Percentiles rank a stretch among this genome's conserved stretches.
Conservation (phyloP, 192 early-diverging fungal genomes). For the Chytriomyces confervae region DNA sequence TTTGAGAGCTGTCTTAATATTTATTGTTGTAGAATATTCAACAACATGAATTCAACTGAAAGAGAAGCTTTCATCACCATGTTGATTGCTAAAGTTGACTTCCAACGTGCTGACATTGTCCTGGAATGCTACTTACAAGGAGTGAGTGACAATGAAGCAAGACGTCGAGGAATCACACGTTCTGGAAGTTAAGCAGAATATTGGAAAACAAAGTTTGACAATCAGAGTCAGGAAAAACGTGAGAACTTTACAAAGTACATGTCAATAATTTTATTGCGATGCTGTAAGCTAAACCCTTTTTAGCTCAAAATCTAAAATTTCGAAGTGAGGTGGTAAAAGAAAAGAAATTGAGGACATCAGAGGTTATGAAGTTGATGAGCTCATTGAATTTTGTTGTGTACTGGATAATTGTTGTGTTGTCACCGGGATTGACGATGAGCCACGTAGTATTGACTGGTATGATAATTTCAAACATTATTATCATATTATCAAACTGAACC, state of each 20-base stretch:
- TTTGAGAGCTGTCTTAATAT: neutral
- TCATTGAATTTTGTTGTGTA: neutral
- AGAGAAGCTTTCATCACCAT: neutral
- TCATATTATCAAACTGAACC: too few relatives aligned
- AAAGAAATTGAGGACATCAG: neutral
- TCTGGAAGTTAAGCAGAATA: neutral
- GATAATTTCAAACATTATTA: neutral
- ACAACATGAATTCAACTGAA: too few relatives aligned
- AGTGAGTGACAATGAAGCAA: neutral
- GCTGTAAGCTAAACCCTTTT: neutral
- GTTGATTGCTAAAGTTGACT: neutral
- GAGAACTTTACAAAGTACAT: slow-evolving; percentile 1
- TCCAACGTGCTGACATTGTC: neutral
- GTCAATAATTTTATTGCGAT: neutral
- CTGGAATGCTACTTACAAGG: neutral
- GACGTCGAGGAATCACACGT: neutral
- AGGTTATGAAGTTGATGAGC: neutral
- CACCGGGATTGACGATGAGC: slow-evolving; percentile 16
- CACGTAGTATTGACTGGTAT: slow-evolving; percentile 3
- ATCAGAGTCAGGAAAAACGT: slow-evolving; percentile 6
- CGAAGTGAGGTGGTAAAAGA: neutral
- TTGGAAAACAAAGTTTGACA: slow-evolving; percentile 9
- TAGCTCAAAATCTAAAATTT: neutral
- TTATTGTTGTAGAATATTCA: neutral
- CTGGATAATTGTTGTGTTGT: slow-evolving; percentile 17